phyloP scores from a whole-genome alignment of 495 filamentous ascomycete species.

The Parathielavia hyrcaniae region DNA sequence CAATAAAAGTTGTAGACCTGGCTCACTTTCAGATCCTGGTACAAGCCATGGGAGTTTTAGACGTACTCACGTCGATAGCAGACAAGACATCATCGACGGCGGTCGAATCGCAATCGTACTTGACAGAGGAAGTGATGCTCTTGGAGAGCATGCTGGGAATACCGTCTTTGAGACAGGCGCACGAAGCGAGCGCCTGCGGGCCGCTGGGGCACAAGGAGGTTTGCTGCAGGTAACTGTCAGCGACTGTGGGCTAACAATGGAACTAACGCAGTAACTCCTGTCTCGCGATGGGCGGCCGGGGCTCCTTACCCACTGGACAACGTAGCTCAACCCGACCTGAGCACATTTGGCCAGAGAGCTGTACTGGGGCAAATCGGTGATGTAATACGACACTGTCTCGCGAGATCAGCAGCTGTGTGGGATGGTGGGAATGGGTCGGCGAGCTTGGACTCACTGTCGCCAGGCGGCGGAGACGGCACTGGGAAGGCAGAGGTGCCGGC shows the following conservation, averaged over 20 bases:
- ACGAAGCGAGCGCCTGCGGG: conserved; percentile 43
- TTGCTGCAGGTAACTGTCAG: conserved; percentile 28
- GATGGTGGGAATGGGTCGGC: too few species aligned
- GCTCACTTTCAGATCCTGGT: neutral
- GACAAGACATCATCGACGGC: conserved; percentile 44
- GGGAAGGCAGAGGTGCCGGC: conserved; percentile 44
- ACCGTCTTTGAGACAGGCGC: conserved; percentile 43
- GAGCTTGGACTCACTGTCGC: conserved; percentile 34
- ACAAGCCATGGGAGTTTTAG: neutral
- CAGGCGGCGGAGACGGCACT: conserved; percentile 38
- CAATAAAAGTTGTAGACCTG: conserved; percentile 44
- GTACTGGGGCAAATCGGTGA: conserved; percentile 44
- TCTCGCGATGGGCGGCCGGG: neutral
- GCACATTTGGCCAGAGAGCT: conserved; percentile 42
- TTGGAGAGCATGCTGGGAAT: conserved; percentile 36
- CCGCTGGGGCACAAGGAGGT: conserved; percentile 40
- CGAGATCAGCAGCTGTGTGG: conserved; percentile 12
- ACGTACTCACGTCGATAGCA: conserved; percentile 26
- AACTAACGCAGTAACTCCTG: neutral
- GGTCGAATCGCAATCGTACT: conserved; percentile 38
- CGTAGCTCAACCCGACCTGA: conserved; percentile 36
- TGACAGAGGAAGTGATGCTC: conserved; percentile 36
- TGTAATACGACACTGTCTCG: conserved; percentile 44
- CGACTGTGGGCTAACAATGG: neutral
- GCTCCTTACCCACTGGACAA: conserved; percentile 34